phyloP scores from a whole-genome alignment of 2,329 filamentous ascomycete genomes.

The Tolypocladium endophyticum region DNA sequence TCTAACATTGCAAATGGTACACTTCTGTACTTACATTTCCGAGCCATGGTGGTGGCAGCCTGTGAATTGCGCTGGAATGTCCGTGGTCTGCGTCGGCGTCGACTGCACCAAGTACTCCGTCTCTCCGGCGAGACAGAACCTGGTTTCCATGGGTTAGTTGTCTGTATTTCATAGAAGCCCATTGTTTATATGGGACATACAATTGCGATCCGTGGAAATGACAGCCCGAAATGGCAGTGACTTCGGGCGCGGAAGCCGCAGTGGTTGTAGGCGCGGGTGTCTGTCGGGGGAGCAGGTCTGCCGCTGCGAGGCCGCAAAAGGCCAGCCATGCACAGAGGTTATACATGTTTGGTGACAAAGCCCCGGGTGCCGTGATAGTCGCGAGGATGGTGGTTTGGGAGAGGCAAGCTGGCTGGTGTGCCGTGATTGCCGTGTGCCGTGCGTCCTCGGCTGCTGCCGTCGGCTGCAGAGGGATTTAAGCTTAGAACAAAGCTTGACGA shows the following conservation, averaged over 20 bases:
- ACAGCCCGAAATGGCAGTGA: constrained; percentile 29
- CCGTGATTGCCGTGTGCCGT: background rate
- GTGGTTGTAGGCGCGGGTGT: constrained; percentile 18
- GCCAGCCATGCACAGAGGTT: constrained; percentile 2
- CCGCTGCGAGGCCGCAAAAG: constrained; percentile 9
- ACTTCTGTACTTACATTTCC: constrained; percentile 35
- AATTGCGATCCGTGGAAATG: constrained; percentile 29
- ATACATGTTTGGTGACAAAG: background rate
- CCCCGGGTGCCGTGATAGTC: background rate
- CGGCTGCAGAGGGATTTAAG: background rate
- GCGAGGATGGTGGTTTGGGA: background rate
- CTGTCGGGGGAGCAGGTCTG: constrained; percentile 17
- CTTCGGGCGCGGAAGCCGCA: constrained; percentile 7
- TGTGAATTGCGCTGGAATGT: constrained; percentile 50
- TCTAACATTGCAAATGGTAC: too few relatives aligned
- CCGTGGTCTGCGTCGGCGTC: constrained; percentile 42
- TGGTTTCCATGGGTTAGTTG: constrained; percentile 8
- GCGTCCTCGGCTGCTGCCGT: background rate
- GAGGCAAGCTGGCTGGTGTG: background rate
- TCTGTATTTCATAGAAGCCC: background rate
- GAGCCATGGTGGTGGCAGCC: constrained; percentile 52
- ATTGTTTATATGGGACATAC: constrained; percentile 15
- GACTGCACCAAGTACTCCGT: constrained; percentile 32
- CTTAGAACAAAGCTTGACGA: background rate
- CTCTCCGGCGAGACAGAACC: constrained; percentile 32